Evolutionary conservation across 345 rosid species (phyloP).

Genomic region (Litchi chinensis): DNA sequence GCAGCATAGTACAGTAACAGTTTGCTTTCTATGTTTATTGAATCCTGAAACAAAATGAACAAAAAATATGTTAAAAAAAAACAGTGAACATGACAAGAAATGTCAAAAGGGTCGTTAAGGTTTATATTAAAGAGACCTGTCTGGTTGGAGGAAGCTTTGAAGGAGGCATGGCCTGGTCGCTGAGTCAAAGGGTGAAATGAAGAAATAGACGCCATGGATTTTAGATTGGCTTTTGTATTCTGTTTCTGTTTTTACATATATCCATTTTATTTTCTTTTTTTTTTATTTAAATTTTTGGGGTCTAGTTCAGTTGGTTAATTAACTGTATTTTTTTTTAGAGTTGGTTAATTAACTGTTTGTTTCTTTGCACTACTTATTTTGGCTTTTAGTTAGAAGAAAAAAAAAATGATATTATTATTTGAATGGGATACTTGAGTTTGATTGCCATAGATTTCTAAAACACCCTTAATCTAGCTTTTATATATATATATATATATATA

Average conservation of each 20-base stretch:
- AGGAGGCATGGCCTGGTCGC: slow-evolving; percentile 19
- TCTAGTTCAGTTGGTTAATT: neutral
- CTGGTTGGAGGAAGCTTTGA: slow-evolving; percentile 30
- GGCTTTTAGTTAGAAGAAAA: too few species aligned
- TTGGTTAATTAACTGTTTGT: too few species aligned
- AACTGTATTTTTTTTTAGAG: neutral
- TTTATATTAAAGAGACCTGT: neutral
- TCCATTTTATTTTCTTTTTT: neutral
- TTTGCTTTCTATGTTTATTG: slow-evolving; percentile 21
- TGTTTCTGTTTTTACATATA: slow-evolving; percentile 17
- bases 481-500: too few species aligned
- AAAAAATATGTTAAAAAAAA: neutral
- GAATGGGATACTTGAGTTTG: too few species aligned
- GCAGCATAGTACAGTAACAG: slow-evolving; percentile 23
- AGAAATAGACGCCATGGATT: slow-evolving; percentile 58
- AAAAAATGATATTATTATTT: too few species aligned
- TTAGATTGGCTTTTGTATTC: slow-evolving; percentile 19
- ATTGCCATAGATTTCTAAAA: too few species aligned
- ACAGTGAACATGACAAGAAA: neutral
- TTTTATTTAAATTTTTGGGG: too few species aligned
- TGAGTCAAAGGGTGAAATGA: slow-evolving; percentile 39
- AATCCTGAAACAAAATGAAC: slow-evolving; percentile 18
- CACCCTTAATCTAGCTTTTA: too few species aligned
- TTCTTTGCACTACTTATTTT: too few species aligned
- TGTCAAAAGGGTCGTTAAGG: neutral